Base-by-base conservation (phyloP, 345 rosid species). In the Ceriops zippeliana region DNA sequence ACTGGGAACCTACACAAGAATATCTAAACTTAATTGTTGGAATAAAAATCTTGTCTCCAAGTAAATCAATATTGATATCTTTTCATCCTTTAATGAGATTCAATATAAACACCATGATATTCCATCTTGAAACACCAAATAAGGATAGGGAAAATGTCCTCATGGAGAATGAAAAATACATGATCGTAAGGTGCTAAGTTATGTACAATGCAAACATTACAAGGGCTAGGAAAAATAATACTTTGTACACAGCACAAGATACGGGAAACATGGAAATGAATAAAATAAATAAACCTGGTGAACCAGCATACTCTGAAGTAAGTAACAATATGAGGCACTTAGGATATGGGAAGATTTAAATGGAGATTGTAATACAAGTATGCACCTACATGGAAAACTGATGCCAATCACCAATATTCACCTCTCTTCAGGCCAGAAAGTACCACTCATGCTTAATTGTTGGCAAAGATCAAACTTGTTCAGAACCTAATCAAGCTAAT, bases 1-100 rank as follows among this genome's bases (percentile, higher is more conserved):
- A 93, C 81, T 2, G 82, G 84, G 78, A 93, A 93, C 82, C 97
- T 90, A 71, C 75, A 82, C n/a, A 58, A 31, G 58, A 68, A 63
- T 21, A 79, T 28, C 57, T 63, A 31, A 71, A 70, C 66, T 19
- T 28, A 80, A 79, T 63, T 15, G 53, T 46, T 17, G 58, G 58
- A 57, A 49, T 17, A 34, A 7, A 32, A 30, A 56, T 26, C 22
- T 11, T 56, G 11, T 21, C 7, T 26, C 10, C 27, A 54, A 54
- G 58, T 13, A 54, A 54, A 56, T 56, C 28, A 54, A 56, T 42
- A 42, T 42, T 13, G 19, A 10, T 13, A 42, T 42, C 49, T 42
- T 42, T 42, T 42, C 17, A 42, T 11, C 49, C 17, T 13, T 15
- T 42, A 42, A 42, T 42, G 5, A 34, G 37, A 34, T 34, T 34